These are phyloP conservation scores for Ustilago sp. DNA, from an alignment of 1,284 basidiomycete species.

Conservation along the genomic window DNA sequence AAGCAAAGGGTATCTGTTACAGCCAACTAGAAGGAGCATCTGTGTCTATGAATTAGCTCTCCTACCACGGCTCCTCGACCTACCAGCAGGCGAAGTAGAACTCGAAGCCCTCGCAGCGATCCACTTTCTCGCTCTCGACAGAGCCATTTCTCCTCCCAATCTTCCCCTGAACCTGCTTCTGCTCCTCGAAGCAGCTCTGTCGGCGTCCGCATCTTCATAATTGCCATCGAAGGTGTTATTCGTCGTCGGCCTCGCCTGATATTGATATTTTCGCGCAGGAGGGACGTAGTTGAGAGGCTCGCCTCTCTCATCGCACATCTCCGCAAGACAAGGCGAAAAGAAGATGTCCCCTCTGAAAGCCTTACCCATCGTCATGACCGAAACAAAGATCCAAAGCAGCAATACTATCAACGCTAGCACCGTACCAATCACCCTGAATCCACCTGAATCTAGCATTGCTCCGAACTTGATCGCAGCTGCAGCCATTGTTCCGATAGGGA, in stretches of 20 bases:
- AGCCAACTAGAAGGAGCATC: not conserved
- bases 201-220: not conserved
- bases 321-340: constrained; percentile 56
- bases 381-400: constrained; percentile 49
- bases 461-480: constrained; percentile 53
- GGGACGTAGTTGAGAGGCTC: constrained; percentile 47
- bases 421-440: constrained; percentile 52
- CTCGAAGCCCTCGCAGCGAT: not conserved
- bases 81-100: constrained; percentile 9
- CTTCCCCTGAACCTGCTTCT: constrained; percentile 11
- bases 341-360: constrained; percentile 44
- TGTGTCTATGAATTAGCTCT: not conserved
- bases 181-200: constrained; percentile 11
- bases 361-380: constrained; percentile 28
- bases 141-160: constrained; percentile 11
- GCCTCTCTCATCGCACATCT: constrained; percentile 40
- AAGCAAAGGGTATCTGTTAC: not conserved
- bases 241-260: constrained; percentile 30
- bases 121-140: constrained; percentile 26
- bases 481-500: constrained; percentile 61
- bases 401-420: constrained; percentile 50
- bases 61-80: constrained; percentile 17
- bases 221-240: constrained; percentile 8
- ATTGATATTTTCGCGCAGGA: constrained; percentile 48
- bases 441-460: constrained; percentile 46